Base-by-base conservation (phyloP, 306 rosid genomes). In the Geum urbanum region DNA sequence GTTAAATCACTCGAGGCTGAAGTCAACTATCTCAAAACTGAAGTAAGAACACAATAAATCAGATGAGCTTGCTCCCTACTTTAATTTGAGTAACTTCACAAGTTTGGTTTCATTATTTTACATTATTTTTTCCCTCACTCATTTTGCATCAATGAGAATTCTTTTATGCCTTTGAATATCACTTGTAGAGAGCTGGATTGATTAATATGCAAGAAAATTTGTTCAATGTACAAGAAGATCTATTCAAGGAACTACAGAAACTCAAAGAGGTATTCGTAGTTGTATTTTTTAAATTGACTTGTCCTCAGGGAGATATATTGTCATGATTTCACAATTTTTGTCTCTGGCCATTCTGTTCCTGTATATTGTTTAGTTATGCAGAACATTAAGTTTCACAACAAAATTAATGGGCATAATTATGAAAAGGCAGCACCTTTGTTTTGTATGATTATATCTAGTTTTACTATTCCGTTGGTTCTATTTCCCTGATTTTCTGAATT, bases 181-280 rank as follows among this genome's bases (percentile, higher is more conserved):
- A 32, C 37, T 52, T 69, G 73, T 53, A 55, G 73, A 69, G 63
- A 69, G 63, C 50, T 44, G 27, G 39, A 40, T 40, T 69, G 16
- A 49, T 69, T 69, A 20, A 55, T 41, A 40, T 69, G 40, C 73
- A 55, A 69, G 63, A 54, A 41, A 57, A 69, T 4, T 69, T 69
- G 11, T 41, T 69, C 44, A 43, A 24, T 56, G 65, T 41, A 20
- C 63, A 69, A 56, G 43, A 69, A 41, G 20, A 56, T 69, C 19
- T 55, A 41, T 24, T 55, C 39, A 55, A 69, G 62, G 54, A 69
- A 22, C 22, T 69, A 56, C 24, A 4, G 41, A 41, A 53, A 44
- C 9, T 54, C 52, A 56, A 41, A 39, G 63, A 69, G 73, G 64
- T 69, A 69, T 69, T 67, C 47, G 37, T 49, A 16, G 51, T 50